Evolutionary conservation across 768 basidiomycete genomes (phyloP).

Genomic region (Terana coerulea): DNA sequence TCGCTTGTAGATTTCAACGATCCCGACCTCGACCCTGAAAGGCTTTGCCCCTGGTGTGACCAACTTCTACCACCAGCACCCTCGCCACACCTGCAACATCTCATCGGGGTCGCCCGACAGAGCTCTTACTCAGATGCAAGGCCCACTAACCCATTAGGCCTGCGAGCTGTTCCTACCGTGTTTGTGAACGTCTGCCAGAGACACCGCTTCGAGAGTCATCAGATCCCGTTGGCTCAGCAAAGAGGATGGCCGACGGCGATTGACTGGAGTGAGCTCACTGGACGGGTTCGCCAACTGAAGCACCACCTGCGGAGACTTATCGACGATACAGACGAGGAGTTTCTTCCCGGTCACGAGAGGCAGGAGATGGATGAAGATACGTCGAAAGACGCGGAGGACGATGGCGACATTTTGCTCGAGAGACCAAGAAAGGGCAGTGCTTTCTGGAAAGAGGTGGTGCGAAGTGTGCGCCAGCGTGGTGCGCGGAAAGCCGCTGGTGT

Average conservation of each 20-base stretch:
- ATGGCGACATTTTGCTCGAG: slow-evolving; percentile 9
- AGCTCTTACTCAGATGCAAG: slow-evolving; percentile 63
- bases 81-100: slow-evolving; percentile 50
- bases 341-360: slow-evolving; percentile 15
- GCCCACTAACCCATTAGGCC: slow-evolving; percentile 63
- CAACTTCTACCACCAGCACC: slow-evolving; percentile 58
- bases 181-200: slow-evolving; percentile 73
- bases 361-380: slow-evolving; percentile 19
- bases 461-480: slow-evolving; percentile 62
- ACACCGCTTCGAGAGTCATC: slow-evolving; percentile 71
- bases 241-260: slow-evolving; percentile 78
- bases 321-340: slow-evolving; percentile 36
- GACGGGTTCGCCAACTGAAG: slow-evolving; percentile 51
- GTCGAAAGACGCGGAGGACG: slow-evolving; percentile 21
- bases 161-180: slow-evolving; percentile 43
- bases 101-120: slow-evolving; percentile 47
- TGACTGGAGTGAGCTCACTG: slow-evolving; percentile 53
- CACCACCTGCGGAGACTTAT: slow-evolving; percentile 47
- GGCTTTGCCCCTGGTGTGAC: slow-evolving; percentile 81
- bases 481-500: slow-evolving; percentile 63
- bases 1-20: slow-evolving; percentile 44
- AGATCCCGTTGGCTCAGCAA: slow-evolving; percentile 65
- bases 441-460: slow-evolving; percentile 68
- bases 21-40: slow-evolving; percentile 54
- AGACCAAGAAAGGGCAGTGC: slow-evolving; percentile 40